A percentile compares a stretch with the other conserved stretches of the same genome.
Evolutionary conservation across 1,284 basidiomycete genomes (phyloP).

Genomic region (Pseudozyma hubeiensis): DNA sequence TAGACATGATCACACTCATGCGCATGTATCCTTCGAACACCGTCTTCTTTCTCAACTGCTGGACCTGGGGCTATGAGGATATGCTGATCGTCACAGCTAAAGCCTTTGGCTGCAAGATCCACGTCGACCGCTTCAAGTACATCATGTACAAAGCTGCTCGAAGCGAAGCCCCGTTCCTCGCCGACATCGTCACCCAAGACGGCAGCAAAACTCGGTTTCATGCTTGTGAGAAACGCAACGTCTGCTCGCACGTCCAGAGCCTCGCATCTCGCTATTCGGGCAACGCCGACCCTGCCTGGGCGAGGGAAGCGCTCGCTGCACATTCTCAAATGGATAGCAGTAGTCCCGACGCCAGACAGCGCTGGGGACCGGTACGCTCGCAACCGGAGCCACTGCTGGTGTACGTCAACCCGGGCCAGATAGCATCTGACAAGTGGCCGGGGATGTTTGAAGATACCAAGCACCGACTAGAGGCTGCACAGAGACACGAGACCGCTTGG

Average conservation of each 20-base stretch:
- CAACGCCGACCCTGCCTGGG: background rate
- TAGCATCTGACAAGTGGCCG: conserved; percentile 73
- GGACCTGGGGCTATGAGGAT: conserved; percentile 82
- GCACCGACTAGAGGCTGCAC: conserved; percentile 68
- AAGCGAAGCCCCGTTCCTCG: conserved; percentile 76
- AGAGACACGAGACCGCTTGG: conserved; percentile 35
- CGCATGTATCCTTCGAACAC: conserved; percentile 73
- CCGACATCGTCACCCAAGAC: conserved; percentile 76
- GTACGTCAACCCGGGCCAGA: conserved; percentile 51
- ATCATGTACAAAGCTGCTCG: conserved; percentile 74
- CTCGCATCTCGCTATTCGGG: conserved; percentile 25
- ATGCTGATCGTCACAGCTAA: conserved; percentile 48
- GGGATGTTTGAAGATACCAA: conserved; percentile 74
- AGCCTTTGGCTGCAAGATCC: conserved; percentile 74
- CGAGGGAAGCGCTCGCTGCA: conserved; percentile 24
- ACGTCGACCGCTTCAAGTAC: conserved; percentile 88
- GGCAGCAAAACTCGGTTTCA: conserved; percentile 80
- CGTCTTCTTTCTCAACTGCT: conserved; percentile 86
- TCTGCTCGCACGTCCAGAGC: conserved; percentile 71
- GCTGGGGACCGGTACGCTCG: conserved; percentile 29
- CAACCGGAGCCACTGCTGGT: conserved; percentile 40
- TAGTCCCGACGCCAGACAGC: conserved; percentile 15
- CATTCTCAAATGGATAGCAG: conserved; percentile 32
- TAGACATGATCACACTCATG: conserved; percentile 76
- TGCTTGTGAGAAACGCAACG: conserved; percentile 84